Evolutionary conservation across 2,329 filamentous ascomycete species (phyloP), one percentile per base, ranked within the genome.

Genomic region (Cercospora zeae-maydis): DNA sequence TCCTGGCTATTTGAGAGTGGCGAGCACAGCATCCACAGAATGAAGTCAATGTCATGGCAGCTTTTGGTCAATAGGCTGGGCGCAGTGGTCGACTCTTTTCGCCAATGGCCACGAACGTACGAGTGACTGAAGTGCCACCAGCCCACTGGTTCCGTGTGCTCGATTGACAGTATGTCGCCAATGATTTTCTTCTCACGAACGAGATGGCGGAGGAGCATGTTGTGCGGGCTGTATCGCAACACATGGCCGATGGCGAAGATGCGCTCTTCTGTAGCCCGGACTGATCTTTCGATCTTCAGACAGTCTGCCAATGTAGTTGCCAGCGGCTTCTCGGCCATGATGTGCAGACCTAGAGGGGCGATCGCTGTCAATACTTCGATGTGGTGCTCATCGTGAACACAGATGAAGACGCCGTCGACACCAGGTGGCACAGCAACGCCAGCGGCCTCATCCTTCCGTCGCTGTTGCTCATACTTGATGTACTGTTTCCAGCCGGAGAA

Each of bases 91-190:
- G 86, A 88, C 68, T 91, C 87, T 66, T 90, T 91, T 5, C 93
- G 86, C 95, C 95, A 98, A 77, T 98, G 97, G 14, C 95, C 95
- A 51, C 91, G 85, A 36, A 98, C 93, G 70, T 93, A 96, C 45
- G 88, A 92, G 75, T 96, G 93, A 0, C 89, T 83, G 74, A 96
- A 98, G 75, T 98, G 95, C 91, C 92, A 98, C 88, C 90, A 96
- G 0, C 95, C 95, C 0, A 99, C 88, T 0, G 95, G 95, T 75
- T 98, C 95, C 0, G 91, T 95, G 76, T 98, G 95, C 66, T 96
- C 90, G 39, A 96, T 83, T 39, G 90, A 93, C 58, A 96, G 80
- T 31, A 97, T 81, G 59, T 97, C 90, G 6, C 95, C 95, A 72
- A 99, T 88, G 11, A 88, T 85, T 11, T 83, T 83, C 58, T 96